Percentiles rank a stretch among this genome's conserved stretches.
Conservation (phyloP, 352 stramenopile species). For the Phytopythium ostracodes region DNA sequence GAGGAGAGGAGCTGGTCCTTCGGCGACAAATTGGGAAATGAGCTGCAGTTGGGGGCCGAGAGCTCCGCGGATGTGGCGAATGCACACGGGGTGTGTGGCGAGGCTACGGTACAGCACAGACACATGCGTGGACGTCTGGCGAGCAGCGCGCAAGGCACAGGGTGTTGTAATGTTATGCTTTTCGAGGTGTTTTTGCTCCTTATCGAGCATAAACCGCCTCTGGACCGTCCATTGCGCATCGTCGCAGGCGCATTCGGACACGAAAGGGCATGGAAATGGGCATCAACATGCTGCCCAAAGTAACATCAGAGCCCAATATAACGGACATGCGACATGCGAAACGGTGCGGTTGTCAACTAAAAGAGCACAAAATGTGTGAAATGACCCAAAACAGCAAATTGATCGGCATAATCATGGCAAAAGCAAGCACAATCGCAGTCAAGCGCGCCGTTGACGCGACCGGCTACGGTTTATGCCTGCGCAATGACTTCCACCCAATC, state of each 20-base stretch:
- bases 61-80: not conserved
- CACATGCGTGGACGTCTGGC: not conserved
- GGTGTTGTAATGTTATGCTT: not conserved
- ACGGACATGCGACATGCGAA: too few species aligned
- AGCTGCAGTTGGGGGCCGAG: not conserved
- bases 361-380: not conserved
- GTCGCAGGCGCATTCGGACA: not conserved
- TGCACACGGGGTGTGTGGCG: too few species aligned
- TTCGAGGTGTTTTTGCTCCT: not conserved
- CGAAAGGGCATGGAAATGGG: not conserved
- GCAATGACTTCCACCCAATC: not conserved
- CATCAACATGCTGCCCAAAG: not conserved
- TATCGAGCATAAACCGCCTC: not conserved
- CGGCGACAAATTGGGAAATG: not conserved
- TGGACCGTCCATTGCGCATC: not conserved
- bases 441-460: not conserved
- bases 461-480: not conserved
- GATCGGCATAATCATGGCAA: not conserved
- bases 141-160: not conserved
- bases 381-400: not conserved
- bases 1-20: not conserved
- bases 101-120: not conserved
- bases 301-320: not conserved
- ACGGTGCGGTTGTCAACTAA: not conserved
- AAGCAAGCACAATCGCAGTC: constrained; percentile 1